Conservation (phyloP, 495 filamentous ascomycete species). For the Tuber borchii region DNA sequence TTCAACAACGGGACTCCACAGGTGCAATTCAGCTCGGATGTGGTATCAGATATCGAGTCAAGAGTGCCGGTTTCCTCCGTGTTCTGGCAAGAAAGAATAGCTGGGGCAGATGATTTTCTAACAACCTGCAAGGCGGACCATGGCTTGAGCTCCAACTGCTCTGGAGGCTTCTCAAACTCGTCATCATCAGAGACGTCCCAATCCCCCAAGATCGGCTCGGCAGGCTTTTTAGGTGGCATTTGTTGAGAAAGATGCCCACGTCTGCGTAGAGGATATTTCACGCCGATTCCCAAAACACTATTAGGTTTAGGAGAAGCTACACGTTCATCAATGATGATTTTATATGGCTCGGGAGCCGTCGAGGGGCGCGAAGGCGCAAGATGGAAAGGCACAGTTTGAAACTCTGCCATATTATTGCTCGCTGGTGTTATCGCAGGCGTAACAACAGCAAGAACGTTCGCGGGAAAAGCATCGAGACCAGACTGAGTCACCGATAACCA, state of each 20-base stretch:
- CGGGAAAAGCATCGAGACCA: constrained; percentile 4
- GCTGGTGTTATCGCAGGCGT: not conserved
- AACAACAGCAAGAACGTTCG: not conserved
- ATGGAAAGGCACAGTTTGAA: constrained; percentile 1
- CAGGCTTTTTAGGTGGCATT: not conserved
- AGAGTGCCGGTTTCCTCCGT: not conserved
- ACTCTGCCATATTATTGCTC: constrained; percentile 8
- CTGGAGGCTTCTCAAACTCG: not conserved
- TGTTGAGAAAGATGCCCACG: not conserved
- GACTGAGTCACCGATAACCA: constrained; percentile 1
- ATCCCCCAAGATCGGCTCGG: constrained; percentile 21
- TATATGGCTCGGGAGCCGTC: constrained; percentile 5
- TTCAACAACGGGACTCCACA: not conserved
- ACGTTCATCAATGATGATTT: constrained; percentile 4
- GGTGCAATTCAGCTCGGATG: not conserved
- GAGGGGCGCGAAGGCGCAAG: constrained; percentile 8
- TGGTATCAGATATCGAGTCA: not conserved
- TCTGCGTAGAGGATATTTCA: not conserved
- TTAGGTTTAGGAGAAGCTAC: not conserved
- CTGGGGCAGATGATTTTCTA: not conserved
- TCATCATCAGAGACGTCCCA: constrained; percentile 28
- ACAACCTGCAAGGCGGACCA: constrained; percentile 10
- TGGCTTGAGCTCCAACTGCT: constrained; percentile 16
- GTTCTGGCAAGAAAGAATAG: not conserved
- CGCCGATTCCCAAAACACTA: not conserved